Percentiles rank a stretch among this genome's conserved stretches.
Evolutionary conservation across 768 basidiomycete genomes (phyloP).

Genomic region (Candolleomyces efflorescens): DNA sequence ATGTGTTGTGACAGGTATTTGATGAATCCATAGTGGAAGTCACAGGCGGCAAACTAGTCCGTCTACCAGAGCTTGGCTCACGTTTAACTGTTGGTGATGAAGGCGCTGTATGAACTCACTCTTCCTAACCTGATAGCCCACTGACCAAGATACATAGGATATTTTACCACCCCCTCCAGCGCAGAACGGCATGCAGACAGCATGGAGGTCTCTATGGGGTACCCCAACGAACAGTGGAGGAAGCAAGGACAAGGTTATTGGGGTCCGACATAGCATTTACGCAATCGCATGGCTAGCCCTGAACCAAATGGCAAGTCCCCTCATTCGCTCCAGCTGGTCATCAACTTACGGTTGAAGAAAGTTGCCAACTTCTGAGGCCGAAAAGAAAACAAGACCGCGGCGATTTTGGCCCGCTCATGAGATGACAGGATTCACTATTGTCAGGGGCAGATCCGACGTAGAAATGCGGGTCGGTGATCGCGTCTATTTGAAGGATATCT

Average conservation of each 20-base stretch:
- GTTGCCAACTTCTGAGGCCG: slow-evolving; percentile 58
- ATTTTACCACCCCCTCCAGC: slow-evolving; percentile 59
- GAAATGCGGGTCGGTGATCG: slow-evolving; percentile 75
- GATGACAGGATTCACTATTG: slow-evolving; percentile 56
- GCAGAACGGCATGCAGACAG: slow-evolving; percentile 34
- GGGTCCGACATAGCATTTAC: slow-evolving; percentile 71
- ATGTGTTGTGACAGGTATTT: slow-evolving; percentile 51
- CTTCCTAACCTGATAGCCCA: background rate
- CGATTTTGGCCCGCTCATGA: slow-evolving; percentile 73
- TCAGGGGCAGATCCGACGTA: slow-evolving; percentile 55
- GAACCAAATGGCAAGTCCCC: slow-evolving; percentile 67
- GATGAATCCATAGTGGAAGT: slow-evolving; percentile 77
- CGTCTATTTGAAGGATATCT: slow-evolving; percentile 51
- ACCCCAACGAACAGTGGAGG: slow-evolving; percentile 29
- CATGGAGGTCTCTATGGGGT: slow-evolving; percentile 39
- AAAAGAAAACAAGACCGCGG: slow-evolving; percentile 58
- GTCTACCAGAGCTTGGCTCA: slow-evolving; percentile 74
- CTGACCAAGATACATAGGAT: slow-evolving; percentile 37
- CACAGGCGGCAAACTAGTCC: slow-evolving; percentile 59
- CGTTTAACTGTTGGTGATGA: slow-evolving; percentile 72
- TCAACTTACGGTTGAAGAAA: slow-evolving; percentile 22
- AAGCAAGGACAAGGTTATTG: slow-evolving; percentile 58
- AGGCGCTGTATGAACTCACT: slow-evolving; percentile 51
- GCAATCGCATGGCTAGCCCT: slow-evolving; percentile 85
- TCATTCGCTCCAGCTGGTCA: background rate